Base-by-base conservation (phyloP, 495 filamentous ascomycete species). In the Aspergillus avenaceus region DNA sequence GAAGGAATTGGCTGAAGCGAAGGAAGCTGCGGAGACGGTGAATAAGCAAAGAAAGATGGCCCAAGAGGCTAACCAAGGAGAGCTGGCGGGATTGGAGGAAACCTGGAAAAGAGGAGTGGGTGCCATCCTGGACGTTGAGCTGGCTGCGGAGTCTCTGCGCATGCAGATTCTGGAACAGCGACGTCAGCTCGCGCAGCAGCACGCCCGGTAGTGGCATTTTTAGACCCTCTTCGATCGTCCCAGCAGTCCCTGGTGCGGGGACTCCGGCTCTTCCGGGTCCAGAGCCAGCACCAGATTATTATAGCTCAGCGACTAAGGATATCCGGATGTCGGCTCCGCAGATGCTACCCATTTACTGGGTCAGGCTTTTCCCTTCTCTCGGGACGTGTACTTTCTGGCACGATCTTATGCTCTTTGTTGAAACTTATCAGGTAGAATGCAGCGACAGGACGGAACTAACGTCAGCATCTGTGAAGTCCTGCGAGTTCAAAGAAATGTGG, bases 41-140 rank as follows among this genome's bases (percentile, higher is more conserved):
- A 90, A 88, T 53, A 77, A 84, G 59, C 75, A 79, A 63, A 75
- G 93, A 34, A 84, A 85, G 60, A 69, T 75, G 9, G 75, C 73
- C 37, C 92, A 97, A 75, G 82, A 86, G 44, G 77, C 71, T 42
- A 83, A 79, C 3, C 74, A 75, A 44, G 84, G 81, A 3, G 89
- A 91, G 73, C 59, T 96, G 49, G 63, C 57, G 36, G 76, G 74
- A 5, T 64, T 95, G 34, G 87, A 92, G 59, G 83, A 86, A 52
- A 76, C 76, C 16, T 96, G 87, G 90, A 76, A 74, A 65, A 70
- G 66, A n/a, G 84, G 84, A 11, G 77, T 91, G 21, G 84, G 81
- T n/a, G 69, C 79, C 45, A 80, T 84, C 34, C 53, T 93, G 28
- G 87, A 91, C 69, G 85, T 86, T 12, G 86, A 92, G 71, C 69